Base-by-base conservation (phyloP, 345 rosid genomes). In the Anastatica hierochuntica region DNA sequence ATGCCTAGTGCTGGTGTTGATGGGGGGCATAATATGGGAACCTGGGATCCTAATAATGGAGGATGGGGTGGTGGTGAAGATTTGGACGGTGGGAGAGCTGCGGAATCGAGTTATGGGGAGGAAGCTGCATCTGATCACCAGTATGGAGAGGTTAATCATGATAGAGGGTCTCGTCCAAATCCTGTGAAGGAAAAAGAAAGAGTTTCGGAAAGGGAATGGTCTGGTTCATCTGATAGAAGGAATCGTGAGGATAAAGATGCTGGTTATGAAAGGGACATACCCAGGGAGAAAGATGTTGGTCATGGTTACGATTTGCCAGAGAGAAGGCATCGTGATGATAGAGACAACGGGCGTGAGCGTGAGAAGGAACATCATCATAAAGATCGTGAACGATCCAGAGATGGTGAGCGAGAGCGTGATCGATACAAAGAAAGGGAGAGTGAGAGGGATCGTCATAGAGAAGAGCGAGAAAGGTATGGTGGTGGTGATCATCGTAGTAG, bases 91-190 rank as follows among this genome's bases (percentile, higher is more conserved):
- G 81, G 81, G 7, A 76, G 92, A 64, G 80, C 83, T 49, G 79
- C 77, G 17, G 95, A 86, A 56, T 86, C 92, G 55, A 83, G 95
- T 76, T 83, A 81, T 46, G 89, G 82, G 36, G 95, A 86, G 62
- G 92, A 86, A 74, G 88, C 79, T 60, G 84, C 84, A 43, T 86
- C 88, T 41, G 88, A 86, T 54, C 90, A 83, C 53, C 86, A 77
- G 50, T 77, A 77, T 73, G 88, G 88, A 24, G 92, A 83, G 64
- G 79, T 43, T 14, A 79, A 66, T 72, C 83, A 79, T 39, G 87
- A 87, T 10, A 83, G 80, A 70, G 79, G 76, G 41, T 81, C 70
- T 8, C 74, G 85, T 77, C 74, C 63, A 2, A 76, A 68, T 63
- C 60, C 77, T n/a, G 56, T 53, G 31, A 79, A 73, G 68, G 92